Conservation (phyloP, 164 flowering plant genomes). For the Magnolia changhungtana region DNA sequence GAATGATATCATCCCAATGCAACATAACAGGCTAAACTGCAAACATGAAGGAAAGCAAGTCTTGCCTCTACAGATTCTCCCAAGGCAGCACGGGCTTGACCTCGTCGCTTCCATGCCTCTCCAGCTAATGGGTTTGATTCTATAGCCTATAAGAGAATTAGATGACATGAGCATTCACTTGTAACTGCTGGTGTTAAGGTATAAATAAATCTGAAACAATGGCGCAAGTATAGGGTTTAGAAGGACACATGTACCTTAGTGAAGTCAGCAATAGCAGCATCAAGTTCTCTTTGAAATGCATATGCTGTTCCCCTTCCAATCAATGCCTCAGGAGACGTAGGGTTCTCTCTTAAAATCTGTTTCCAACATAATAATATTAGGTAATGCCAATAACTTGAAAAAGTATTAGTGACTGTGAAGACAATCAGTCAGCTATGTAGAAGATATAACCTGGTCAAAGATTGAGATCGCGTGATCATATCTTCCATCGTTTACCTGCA, state of each 20-base stretch:
- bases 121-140: conserved; percentile 75
- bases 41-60: background rate
- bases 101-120: conserved; percentile 99
- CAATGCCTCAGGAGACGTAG: conserved; percentile 84
- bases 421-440: conserved; percentile 1
- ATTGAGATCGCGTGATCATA: conserved; percentile 76
- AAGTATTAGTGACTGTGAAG: background rate
- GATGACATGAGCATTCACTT: background rate
- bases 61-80: conserved; percentile 80
- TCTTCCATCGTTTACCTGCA: conserved; percentile 93
- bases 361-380: conserved; percentile 1
- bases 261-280: conserved; percentile 84
- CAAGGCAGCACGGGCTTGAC: conserved; percentile 96
- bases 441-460: conserved; percentile 72
- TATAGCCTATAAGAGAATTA: conserved; percentile 51
- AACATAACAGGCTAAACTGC: background rate
- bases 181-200: background rate
- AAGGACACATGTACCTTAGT: conserved; percentile 50
- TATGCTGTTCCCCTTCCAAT: conserved; percentile 97
- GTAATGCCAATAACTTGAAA: background rate
- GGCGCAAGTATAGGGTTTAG: background rate
- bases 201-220: background rate
- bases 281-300: conserved; percentile 89
- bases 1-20: background rate
- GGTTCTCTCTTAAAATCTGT: conserved; percentile 82